These are phyloP conservation scores for Bipolaris zeicola DNA, from an alignment of 2,329 filamentous ascomycete genomes.

Conservation along the genomic window DNA sequence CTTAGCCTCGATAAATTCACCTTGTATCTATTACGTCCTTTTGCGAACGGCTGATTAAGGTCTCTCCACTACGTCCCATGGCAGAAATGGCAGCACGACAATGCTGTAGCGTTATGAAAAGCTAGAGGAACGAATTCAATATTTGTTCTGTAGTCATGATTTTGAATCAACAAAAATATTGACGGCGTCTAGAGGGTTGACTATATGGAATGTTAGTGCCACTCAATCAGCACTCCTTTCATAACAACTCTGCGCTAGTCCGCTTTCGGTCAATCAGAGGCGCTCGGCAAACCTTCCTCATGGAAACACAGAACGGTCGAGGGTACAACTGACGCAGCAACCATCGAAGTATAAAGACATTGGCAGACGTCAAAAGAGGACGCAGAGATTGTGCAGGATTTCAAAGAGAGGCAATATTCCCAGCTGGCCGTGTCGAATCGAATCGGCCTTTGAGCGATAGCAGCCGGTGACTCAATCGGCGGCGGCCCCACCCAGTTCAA, in stretches of 20 bases:
- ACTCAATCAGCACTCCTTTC: background rate
- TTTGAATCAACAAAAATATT: no score
- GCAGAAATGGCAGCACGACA: background rate
- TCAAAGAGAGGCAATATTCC: background rate
- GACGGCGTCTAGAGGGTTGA: background rate
- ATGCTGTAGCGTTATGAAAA: no score
- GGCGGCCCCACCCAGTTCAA: slow-evolving; percentile 8
- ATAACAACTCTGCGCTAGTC: background rate
- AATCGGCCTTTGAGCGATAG: slow-evolving; percentile 3
- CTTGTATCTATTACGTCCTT: no score
- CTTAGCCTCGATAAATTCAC: no score
- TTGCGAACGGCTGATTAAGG: background rate
- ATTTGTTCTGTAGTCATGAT: no score
- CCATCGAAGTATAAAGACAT: background rate
- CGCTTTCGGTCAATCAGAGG: no score
- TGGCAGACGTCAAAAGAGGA: background rate
- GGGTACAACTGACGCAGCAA: background rate
- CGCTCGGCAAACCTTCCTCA: slow-evolving; percentile 6
- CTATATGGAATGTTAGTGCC: background rate
- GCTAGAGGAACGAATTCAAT: no score
- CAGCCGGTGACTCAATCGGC: slow-evolving; percentile 11
- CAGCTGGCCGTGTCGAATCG: background rate
- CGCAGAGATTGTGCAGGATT: no score
- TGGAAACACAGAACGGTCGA: background rate
- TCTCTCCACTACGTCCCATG: background rate